Base-by-base conservation (phyloP, 148 eudicot species). In the Rhododendron henanense region DNA sequence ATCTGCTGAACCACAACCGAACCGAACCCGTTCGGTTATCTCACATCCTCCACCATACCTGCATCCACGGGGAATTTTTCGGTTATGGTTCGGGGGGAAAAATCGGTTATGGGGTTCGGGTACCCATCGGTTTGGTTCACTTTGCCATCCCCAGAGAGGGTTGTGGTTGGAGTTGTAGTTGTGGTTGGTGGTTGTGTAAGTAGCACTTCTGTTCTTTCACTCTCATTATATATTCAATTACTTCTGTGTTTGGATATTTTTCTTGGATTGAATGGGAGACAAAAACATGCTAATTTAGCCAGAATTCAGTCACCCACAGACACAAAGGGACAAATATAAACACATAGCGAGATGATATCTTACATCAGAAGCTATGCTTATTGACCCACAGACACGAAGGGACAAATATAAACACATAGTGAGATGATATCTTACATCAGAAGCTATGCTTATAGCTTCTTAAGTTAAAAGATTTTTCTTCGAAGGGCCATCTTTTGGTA, bases 371-470 rank as follows among this genome's bases (percentile, higher is more conserved):
- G 33, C 67, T 84, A 75, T 84, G 53, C 87, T 41, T 79, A 39
- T 39, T 39, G 6, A 23, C 48, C 47, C 4, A 8, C 21, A 8
- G 50, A 45, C 15, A 19, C 28, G 13, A 37, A 76, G 15, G 19
- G 69, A 33, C 48, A 19, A n/a, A 74, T 73, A 48, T 23, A 31
- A 71, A 48, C 57, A 83, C 71, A 47, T 78, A 39, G 67, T 53
- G 44, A 1, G 33, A 55, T 81, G 37, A 16, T 50, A 51, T 80
- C 82, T 61, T 21, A 1, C 55, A 14, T 6, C 48, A 50, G 47
- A 35, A 86, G 33, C 67, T 82, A 76, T 84, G 53, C 84, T 41
- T 80, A 31, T 31, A 28, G 37, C 37, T 31, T 33, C 63, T 80
- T 31, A 28, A 2, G 44, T 51, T 51, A 80, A 37, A 51, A 25